Evolutionary conservation across 768 basidiomycete genomes (phyloP).

Genomic region (Rhizopogon vulgaris): DNA sequence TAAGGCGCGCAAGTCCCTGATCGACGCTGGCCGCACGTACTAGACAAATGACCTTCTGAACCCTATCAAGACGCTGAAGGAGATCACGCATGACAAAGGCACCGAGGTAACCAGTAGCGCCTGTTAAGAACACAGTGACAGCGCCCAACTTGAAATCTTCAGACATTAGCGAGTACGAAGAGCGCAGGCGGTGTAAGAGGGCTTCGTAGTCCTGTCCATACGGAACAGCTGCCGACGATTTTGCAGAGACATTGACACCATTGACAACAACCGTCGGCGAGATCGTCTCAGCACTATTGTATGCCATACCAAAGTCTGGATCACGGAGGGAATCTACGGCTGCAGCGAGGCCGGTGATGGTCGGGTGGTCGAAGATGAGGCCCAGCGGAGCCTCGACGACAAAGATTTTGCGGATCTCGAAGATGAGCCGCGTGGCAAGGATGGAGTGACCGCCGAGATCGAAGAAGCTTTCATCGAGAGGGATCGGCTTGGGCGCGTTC

Average conservation of each 20-base stretch:
- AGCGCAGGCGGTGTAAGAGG: constrained; percentile 51
- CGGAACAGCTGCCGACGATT: constrained; percentile 32
- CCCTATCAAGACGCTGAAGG: constrained; percentile 51
- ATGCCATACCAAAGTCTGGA: constrained; percentile 72
- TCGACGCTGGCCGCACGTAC: constrained; percentile 65
- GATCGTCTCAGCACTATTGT: constrained; percentile 20
- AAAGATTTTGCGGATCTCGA: constrained; percentile 91
- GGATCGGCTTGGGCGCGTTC: constrained; percentile 68
- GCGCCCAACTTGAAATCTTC: constrained; percentile 45
- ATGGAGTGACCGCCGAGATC: constrained; percentile 98
- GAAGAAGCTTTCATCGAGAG: constrained; percentile 93
- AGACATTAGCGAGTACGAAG: constrained; percentile 57
- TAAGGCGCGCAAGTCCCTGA: constrained; percentile 63
- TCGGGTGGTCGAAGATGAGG: constrained; percentile 87
- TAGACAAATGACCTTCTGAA: constrained; percentile 88
- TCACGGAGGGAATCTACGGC: constrained; percentile 73
- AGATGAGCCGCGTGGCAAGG: constrained; percentile 92
- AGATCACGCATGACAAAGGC: constrained; percentile 86
- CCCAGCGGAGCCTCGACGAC: constrained; percentile 88
- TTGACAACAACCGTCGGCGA: constrained; percentile 13
- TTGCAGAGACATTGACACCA: constrained; percentile 14
- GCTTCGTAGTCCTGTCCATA: constrained; percentile 77
- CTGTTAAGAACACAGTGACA: constrained; percentile 88
- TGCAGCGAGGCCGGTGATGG: constrained; percentile 67
- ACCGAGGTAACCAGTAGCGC: constrained; percentile 95